These are phyloP conservation scores for Sphagnum fallax DNA, from an alignment of 228 moss, liverwort and hornwort genomes.

Conservation along the genomic window DNA sequence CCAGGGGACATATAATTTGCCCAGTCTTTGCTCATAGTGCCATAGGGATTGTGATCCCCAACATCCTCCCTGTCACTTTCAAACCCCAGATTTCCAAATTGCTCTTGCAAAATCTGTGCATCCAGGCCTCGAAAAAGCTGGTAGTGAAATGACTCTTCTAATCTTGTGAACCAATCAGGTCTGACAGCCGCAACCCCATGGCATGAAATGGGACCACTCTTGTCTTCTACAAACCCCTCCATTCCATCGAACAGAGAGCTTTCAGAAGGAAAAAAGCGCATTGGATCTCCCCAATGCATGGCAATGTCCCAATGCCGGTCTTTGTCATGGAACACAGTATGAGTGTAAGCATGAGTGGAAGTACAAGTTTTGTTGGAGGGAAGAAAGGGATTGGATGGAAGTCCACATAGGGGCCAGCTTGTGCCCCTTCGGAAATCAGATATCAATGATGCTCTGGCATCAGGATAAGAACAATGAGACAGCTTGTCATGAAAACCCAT, in stretches of 20 bases:
- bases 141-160: constrained; percentile 44
- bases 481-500: constrained; percentile 21
- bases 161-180: constrained; percentile 52
- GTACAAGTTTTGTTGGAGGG: constrained; percentile 35
- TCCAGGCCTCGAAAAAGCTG: constrained; percentile 56
- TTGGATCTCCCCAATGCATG: constrained; percentile 41
- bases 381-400: constrained; percentile 82
- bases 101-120: constrained; percentile 29
- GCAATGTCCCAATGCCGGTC: constrained; percentile 80
- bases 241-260: constrained; percentile 11
- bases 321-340: constrained; percentile 55
- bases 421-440: constrained; percentile 77
- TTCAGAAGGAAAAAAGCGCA: constrained; percentile 10
- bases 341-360: constrained; percentile 44
- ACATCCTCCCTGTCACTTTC: constrained; percentile 23
- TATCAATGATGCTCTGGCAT: constrained; percentile 41
- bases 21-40: constrained; percentile 31
- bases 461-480: constrained; percentile 11
- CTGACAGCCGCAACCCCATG: constrained; percentile 21
- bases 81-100: constrained; percentile 21
- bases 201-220: constrained; percentile 12
- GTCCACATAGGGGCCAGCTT: constrained; percentile 78
- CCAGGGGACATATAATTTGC: constrained; percentile 16
- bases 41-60: constrained; percentile 16
- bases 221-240: constrained; percentile 14